These are phyloP conservation scores for Cryptosporidium parvum DNA, from an alignment of 169 alveolate genomes.

Conservation along the genomic window DNA sequence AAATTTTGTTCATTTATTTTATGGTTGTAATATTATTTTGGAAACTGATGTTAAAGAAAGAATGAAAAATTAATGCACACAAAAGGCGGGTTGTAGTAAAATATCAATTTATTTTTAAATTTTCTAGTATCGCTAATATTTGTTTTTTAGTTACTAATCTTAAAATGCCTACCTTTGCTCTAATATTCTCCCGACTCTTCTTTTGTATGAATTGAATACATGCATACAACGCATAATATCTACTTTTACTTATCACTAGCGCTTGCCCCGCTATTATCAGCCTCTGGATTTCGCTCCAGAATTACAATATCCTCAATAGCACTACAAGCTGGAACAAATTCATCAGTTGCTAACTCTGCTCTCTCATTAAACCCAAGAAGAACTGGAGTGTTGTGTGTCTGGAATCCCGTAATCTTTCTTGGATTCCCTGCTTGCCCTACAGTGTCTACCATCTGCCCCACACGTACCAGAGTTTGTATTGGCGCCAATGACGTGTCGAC, in stretches of 20 bases:
- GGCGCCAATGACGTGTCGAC: constrained; percentile 92
- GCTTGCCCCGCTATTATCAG: constrained; percentile 15
- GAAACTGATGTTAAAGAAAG: constrained; percentile 38
- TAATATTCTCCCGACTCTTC: background rate
- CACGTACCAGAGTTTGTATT: constrained; percentile 88
- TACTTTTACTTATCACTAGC: background rate
- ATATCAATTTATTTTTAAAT: background rate
- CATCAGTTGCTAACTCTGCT: constrained; percentile 94
- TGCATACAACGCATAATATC: background rate
- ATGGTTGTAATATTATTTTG: constrained; percentile 35
- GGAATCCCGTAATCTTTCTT: constrained; percentile 97
- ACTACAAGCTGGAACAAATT: constrained; percentile 82
- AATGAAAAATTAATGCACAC: constrained; percentile 6
- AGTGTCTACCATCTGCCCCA: constrained; percentile 95
- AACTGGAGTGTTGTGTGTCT: constrained; percentile 99
- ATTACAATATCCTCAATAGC: constrained; percentile 89
- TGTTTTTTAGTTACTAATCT: background rate
- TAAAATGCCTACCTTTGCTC: background rate
- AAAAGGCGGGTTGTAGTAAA: background rate
- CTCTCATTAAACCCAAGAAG: constrained; percentile 91
- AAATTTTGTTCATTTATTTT: constrained; percentile 40
- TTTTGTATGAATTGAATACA: background rate
- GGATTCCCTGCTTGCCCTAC: constrained; percentile 98
- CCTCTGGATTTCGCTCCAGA: constrained; percentile 86
- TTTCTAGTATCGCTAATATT: background rate